Base-by-base conservation (phyloP, 306 rosid genomes). In the Castanea sativa region DNA sequence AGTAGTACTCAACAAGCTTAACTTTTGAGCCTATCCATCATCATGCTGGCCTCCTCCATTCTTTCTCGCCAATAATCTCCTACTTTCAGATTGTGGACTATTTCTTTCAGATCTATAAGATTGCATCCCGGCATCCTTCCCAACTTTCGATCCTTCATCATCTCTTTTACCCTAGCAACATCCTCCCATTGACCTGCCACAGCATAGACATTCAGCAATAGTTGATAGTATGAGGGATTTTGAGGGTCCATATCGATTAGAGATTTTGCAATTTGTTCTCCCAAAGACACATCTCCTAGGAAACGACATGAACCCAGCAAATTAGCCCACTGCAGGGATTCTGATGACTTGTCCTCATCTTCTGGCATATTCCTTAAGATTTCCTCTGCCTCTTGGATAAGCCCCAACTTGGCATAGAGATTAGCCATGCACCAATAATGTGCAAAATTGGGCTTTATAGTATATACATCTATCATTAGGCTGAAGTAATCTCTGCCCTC, bases 361-460 rank as follows among this genome's bases (percentile, higher is more conserved):
- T 84, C 79, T 1, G 87, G 82, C 75, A 91, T 68, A 78, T 73
- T 84, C 83, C 55, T 82, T 21, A 89, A 73, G 9, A 83, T 84
- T 68, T 86, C 86, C 79, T 88, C 91, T 19, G 92, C 96, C 76
- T 87, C 74, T 18, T 80, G 82, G 27, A 83, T 70, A 41, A 82
- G 76, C 82, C 92, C 92, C 59, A 63, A 80, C 29, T 80, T 74
- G 35, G 85, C 88, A 57, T 81, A 86, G 75, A 87, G 91, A 82
- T 93, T 91, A 3, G 94, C 92, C 85, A 89, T 79, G 82, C 96
- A 91, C 97, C 96, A 89, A 76, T 78, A 89, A 76, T 93, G 97
- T 56, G 89, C 97, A 67, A 89, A 93, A 81, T 82, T 88, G 20
- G 94, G 96, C 81, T 86, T 88, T 76, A 89, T 52, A 52, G 41